A percentile compares a stretch with the other conserved stretches of the same genome.
These are phyloP conservation scores for Thalassiosira profunda DNA, from an alignment of 108 stramenopile species.

Conservation along the genomic window DNA sequence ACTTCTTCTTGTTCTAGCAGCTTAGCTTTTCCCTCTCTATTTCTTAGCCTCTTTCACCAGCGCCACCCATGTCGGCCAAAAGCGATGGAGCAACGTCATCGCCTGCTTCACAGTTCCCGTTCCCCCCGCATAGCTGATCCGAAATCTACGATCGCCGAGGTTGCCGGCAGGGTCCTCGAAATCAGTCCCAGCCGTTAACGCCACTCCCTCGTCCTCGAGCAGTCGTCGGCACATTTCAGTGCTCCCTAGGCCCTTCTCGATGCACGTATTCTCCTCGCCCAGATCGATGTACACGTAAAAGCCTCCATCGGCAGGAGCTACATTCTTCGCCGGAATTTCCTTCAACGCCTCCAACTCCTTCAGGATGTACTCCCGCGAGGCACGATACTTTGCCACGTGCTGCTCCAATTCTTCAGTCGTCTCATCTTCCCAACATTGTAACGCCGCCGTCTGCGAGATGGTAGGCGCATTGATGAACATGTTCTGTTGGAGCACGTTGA, in stretches of 20 bases:
- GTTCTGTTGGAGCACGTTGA: constrained; percentile 91
- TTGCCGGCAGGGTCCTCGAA: constrained; percentile 85
- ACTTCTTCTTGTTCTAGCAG: not conserved
- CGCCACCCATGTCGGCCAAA: constrained; percentile 68
- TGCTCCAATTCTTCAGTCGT: constrained; percentile 77
- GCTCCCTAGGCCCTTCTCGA: constrained; percentile 55
- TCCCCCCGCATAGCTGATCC: constrained; percentile 89
- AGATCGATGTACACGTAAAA: constrained; percentile 95
- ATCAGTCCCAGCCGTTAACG: constrained; percentile 92
- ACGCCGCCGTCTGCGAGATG: constrained; percentile 88
- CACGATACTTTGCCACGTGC: constrained; percentile 80
- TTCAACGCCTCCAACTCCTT: constrained; percentile 47
- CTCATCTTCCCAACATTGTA: constrained; percentile 80
- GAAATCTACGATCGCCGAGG: constrained; percentile 82
- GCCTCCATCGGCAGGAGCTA: constrained; percentile 92
- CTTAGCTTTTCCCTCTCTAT: no score
- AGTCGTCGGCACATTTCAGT: constrained; percentile 68
- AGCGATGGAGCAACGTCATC: constrained; percentile 71
- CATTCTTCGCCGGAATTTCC: constrained; percentile 49
- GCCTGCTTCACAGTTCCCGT: constrained; percentile 61
- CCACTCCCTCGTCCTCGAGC: constrained; percentile 83
- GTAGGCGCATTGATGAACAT: constrained; percentile 97
- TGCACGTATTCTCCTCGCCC: constrained; percentile 60
- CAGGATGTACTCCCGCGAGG: constrained; percentile 63
- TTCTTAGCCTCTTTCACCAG: constrained; percentile 45